Conservation (phyloP, 768 basidiomycete species). For the Suillus subalutaceus region DNA sequence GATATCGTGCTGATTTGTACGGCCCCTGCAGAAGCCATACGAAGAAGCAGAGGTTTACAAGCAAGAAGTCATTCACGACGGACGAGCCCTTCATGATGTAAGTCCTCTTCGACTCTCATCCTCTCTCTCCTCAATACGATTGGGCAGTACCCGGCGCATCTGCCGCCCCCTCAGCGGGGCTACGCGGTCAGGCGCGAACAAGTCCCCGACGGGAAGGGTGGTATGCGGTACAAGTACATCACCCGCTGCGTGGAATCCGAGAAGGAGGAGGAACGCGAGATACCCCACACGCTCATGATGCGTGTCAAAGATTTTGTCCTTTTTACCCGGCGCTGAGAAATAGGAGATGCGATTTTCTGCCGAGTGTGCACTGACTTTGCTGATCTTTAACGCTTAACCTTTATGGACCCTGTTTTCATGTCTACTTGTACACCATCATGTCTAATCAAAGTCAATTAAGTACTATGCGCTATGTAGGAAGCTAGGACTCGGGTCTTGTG, state of each 20-base stretch:
- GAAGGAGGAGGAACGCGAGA: no score
- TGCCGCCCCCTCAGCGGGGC: not conserved
- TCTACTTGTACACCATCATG: not conserved
- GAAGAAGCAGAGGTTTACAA: not conserved
- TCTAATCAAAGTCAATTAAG: not conserved
- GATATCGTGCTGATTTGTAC: not conserved
- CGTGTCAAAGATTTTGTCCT: not conserved
- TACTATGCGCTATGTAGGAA: not conserved
- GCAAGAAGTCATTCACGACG: not conserved
- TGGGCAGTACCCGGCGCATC: not conserved
- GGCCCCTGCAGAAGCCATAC: not conserved
- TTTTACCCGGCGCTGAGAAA: not conserved
- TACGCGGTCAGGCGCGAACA: not conserved
- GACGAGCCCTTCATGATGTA: not conserved
- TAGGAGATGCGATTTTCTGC: not conserved
- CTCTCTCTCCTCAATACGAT: not conserved
- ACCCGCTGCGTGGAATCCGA: not conserved
- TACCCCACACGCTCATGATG: not conserved
- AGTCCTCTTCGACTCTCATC: not conserved
- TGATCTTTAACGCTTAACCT: not conserved
- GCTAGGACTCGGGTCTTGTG: not conserved
- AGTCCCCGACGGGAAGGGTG: not conserved
- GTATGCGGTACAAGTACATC: not conserved
- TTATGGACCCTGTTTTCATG: not conserved
- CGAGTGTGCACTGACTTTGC: not conserved